Evolutionary conservation across 176 grass and related monocot genomes (phyloP).

Genomic region (Thinopyrum elongatum): DNA sequence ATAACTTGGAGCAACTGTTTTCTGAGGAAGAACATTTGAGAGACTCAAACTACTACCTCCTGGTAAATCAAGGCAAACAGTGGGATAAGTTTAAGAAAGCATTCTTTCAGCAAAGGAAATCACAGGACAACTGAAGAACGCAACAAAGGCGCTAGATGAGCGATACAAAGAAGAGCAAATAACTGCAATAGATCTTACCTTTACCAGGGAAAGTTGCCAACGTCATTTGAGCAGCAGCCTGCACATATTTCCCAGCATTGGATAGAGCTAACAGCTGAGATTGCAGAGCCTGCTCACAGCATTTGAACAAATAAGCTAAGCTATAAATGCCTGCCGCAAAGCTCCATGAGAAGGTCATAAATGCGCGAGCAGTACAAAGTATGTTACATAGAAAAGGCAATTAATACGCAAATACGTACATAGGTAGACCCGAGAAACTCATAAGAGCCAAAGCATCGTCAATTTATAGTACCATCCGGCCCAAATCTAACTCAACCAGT

Average conservation of each 20-base stretch:
- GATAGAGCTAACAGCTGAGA: conserved; percentile 12
- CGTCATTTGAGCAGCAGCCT: conserved; percentile 25
- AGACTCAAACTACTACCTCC: conserved; percentile 40
- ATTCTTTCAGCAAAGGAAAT: neutral
- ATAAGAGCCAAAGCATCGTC: neutral
- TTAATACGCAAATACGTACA: neutral
- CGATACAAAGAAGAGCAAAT: neutral
- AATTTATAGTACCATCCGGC: neutral
- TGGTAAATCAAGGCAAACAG: conserved; percentile 35
- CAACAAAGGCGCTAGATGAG: neutral
- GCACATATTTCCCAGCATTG: conserved; percentile 18
- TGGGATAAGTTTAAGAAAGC: conserved; percentile 17
- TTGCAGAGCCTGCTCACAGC: conserved; percentile 19
- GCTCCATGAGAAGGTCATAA: conserved; percentile 9
- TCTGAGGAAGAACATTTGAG: conserved; percentile 38
- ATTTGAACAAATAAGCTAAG: conserved; percentile 18
- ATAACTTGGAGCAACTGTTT: conserved; percentile 42
- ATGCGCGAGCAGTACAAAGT: neutral
- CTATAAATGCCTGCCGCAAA: neutral
- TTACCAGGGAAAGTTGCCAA: conserved; percentile 24
- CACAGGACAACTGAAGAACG: neutral
- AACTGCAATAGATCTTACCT: conserved; percentile 11
- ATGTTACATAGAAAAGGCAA: neutral
- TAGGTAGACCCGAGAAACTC: neutral
- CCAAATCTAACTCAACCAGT: neutral